Base-by-base conservation (phyloP, 169 alveolate genomes). In the Cryptosporidium parvum region DNA sequence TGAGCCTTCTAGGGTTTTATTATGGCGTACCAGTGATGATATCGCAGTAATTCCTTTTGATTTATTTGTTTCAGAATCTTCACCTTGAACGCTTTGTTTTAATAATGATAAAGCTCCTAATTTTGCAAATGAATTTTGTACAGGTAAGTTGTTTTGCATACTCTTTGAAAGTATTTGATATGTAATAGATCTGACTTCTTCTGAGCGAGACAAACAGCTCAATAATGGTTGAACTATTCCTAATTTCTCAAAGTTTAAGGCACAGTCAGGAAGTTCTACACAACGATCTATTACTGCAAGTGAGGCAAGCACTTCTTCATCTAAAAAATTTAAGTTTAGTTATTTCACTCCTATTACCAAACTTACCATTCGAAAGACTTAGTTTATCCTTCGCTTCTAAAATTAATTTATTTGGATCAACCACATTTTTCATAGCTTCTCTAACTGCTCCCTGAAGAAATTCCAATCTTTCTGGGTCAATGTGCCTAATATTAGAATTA, bases 371-470 rank as follows among this genome's bases (percentile, higher is more conserved):
- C 9, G 37, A 35, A 44, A n/a, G 23, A 10, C 35, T 31, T 6
- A 80, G n/a, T 2, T 80, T 65, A 3, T 45, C 48, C 29, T 65
- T 80, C 39, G 68, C 62, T n/a, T 80, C 89, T 21, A 16, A 42
- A 21, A 80, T 51, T 23, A 80, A 12, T 48, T 80, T 26, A 80
- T 80, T 80, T 18, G 89, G 89, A 80, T 80, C 89, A 0, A 80
- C 68, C 4, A 65, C 68, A 39, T 67, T 48, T 35, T 80, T 80
- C 89, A 80, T 80, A 14, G 89, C 89, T n/a, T 80, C 89, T 42
- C 68, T 80, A n/a, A 80, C 51, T 62, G 89, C 89, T 48, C 75
- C 75, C 35, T 80, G 89, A 62, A 80, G 68, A 48, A 80, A 80
- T 9, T 80, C 89, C 39, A 80, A 33, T n/a, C 67, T 80, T 21